Evolutionary conservation across 2,329 filamentous ascomycete genomes (phyloP), one percentile per base, ranked within the genome.

Genomic region (Fusarium lyarnte): DNA sequence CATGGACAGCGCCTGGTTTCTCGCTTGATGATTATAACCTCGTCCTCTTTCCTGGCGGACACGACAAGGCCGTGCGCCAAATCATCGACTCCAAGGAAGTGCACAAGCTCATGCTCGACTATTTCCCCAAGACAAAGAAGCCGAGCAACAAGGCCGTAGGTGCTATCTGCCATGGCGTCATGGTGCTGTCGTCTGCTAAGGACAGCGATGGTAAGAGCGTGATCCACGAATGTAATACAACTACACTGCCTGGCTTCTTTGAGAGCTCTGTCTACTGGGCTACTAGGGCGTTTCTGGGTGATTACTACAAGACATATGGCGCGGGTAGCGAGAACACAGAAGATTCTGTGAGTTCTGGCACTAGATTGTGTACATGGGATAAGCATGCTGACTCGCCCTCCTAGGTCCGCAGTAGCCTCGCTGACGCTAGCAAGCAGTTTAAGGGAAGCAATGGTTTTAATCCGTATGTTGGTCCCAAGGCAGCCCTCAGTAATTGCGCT

Each of bases 401-500:
- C 0, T 8, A 54, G 36, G 36, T 54, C 3, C 36, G 51, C 0
- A 0, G 2, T 2, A 54, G 52, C 35, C 36, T 54, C 3, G 21
- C 7, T 54, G 51, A 54, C 31, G 19, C 10, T 0, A 41, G 10
- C 2, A 31, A 19, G 6, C 51, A 54, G 25, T 54, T 29, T 9
- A 54, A 41, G 27, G 19, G 51, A 21, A 54, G 25, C 36, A 14
- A 31, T 0, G 31, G 36, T 5, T 38, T 54, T 4, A 29, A 5
- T 17, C 10, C 36, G 36, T 54, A 29, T 3, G 36, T 41, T 5
- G 2, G 21, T 3, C 21, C 19, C 14, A 31, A 6, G 17, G 10
- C 25, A n/a, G 0, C 6, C 4, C 2, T 2, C 1, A 0, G 0
- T 2, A 4, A 36, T 13, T 19, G 1, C 2, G 2, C 35, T 31